Conservation (phyloP, 225 moss, liverwort and hornwort species). For the Bryoerythrophyllum caledonicum region DNA sequence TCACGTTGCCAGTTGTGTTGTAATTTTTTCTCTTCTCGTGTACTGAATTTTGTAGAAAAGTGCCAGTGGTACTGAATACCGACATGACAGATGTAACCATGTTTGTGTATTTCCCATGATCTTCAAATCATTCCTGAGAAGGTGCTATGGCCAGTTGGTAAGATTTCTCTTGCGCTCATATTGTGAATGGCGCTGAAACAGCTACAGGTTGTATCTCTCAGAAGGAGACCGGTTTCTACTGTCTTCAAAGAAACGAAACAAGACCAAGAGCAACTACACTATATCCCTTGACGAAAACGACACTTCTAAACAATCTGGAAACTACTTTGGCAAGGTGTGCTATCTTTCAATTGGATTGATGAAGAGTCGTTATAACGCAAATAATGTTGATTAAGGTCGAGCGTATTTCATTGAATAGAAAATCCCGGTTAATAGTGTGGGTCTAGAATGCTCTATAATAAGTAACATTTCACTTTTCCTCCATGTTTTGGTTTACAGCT, state of each 20-base stretch:
- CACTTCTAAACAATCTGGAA: constrained; percentile 69
- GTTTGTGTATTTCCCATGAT: background rate
- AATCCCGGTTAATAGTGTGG: background rate
- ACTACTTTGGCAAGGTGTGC: constrained; percentile 91
- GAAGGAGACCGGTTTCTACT: constrained; percentile 72
- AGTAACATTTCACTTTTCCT: background rate
- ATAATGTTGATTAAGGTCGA: background rate
- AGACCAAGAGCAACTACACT: constrained; percentile 63
- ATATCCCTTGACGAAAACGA: constrained; percentile 84
- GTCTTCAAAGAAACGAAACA: constrained; percentile 70
- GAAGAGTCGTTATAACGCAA: background rate
- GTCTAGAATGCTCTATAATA: background rate
- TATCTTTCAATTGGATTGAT: background rate
- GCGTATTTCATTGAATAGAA: background rate
- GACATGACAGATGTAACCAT: too few species aligned
- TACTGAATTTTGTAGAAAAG: too few species aligned
- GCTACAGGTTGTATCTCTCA: constrained; percentile 69
- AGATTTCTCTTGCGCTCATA: too few species aligned
- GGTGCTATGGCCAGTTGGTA: background rate
- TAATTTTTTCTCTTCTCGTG: too few species aligned
- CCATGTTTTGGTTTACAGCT: constrained; percentile 44
- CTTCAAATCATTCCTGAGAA: background rate
- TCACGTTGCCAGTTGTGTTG: too few species aligned
- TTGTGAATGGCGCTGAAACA: constrained; percentile 29
- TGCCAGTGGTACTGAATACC: too few species aligned